Evolutionary conservation across 2,329 filamentous ascomycete genomes (phyloP).

Genomic region (Calonectria pteridis): DNA sequence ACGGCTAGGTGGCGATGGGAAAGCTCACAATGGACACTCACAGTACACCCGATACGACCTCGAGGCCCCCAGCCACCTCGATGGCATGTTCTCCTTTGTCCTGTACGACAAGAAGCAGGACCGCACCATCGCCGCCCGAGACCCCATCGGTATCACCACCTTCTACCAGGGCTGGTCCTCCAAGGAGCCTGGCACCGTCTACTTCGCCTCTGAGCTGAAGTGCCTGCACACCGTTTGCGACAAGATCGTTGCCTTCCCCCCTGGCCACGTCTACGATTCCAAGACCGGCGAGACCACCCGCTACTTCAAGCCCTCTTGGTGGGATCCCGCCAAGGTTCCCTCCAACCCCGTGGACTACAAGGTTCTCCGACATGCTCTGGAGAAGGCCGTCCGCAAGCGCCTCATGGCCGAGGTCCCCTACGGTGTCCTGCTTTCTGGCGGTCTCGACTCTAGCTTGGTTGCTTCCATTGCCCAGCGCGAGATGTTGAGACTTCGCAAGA

Average conservation of each 20-base stretch:
- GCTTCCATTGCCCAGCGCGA: constrained; percentile 96
- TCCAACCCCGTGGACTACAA: constrained; percentile 86
- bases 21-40: constrained; percentile 30
- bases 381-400: constrained; percentile 93
- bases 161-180: constrained; percentile 97
- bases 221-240: constrained; percentile 94
- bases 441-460: constrained; percentile 94
- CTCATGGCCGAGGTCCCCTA: constrained; percentile 99
- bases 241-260: constrained; percentile 93
- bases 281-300: constrained; percentile 85
- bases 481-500: constrained; percentile 80
- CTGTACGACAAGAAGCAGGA: constrained; percentile 96
- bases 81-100: constrained; percentile 99
- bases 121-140: constrained; percentile 91
- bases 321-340: constrained; percentile 85
- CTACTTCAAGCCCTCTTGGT: constrained; percentile 95
- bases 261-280: constrained; percentile 96
- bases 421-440: constrained; percentile 93
- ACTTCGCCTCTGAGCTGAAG: constrained; percentile 98
- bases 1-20: not conserved
- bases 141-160: constrained; percentile 96
- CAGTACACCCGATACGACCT: constrained; percentile 93
- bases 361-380: constrained; percentile 82
- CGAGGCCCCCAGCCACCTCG: constrained; percentile 91
- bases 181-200: constrained; percentile 84